phyloP scores from a whole-genome alignment of 2,329 filamentous ascomycete species.

The Plectosphaerella plurivora region DNA sequence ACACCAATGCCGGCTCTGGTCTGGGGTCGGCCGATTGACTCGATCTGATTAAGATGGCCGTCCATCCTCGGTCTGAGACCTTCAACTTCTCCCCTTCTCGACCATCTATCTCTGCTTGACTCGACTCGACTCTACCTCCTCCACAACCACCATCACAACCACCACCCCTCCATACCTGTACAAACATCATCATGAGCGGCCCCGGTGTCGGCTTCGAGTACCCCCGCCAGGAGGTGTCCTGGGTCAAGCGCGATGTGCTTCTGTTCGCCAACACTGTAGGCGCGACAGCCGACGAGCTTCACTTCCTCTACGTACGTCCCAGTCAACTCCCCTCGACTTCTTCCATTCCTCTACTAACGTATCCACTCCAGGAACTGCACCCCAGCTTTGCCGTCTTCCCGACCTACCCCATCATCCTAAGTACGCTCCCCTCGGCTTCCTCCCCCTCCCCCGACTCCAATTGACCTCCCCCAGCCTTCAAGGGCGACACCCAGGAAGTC shows the following conservation, averaged over 20 bases:
- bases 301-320: conserved; percentile 76
- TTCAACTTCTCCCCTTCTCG: neutral
- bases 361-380: conserved; percentile 66
- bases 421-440: neutral
- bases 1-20: neutral
- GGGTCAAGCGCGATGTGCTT: conserved; percentile 82
- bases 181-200: conserved; percentile 17
- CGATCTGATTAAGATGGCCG: too few species aligned
- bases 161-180: neutral
- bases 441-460: conserved; percentile 4
- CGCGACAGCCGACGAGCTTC: conserved; percentile 78
- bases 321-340: neutral
- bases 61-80: too few species aligned
- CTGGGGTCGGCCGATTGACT: conserved; percentile 6
- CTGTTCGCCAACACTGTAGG: conserved; percentile 91
- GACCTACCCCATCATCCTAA: conserved; percentile 76
- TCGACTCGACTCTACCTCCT: neutral
- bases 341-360: neutral
- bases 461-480: conserved; percentile 55
- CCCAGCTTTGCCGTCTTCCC: conserved; percentile 85
- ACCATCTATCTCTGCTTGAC: neutral
- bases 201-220: conserved; percentile 74
- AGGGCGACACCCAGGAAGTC: conserved; percentile 69
- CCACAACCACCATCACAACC: neutral
- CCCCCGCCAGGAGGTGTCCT: conserved; percentile 69